Base-by-base conservation (phyloP, 495 filamentous ascomycete genomes). In the Neurospora terricola region DNA sequence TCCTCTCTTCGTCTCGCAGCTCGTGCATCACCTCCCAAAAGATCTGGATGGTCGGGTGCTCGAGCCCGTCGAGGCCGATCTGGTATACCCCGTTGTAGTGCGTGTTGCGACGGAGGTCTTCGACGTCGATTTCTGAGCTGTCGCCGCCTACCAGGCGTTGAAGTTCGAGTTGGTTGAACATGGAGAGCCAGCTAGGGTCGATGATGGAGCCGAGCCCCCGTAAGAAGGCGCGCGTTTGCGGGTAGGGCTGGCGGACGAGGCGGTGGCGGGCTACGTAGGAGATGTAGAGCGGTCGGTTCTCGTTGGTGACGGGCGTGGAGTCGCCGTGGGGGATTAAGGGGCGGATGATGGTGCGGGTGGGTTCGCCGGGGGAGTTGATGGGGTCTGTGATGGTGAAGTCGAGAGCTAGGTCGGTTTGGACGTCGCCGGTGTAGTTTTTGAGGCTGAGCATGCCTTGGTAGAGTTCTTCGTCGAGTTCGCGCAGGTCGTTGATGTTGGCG, bases 121-220 rank as follows among this genome's bases (percentile, higher is more conserved):
- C 88, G 54, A 99, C 89, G 77, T 97, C 90, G 73, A 98, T 95
- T 59, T 93, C 90, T 21, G 90, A 90, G 34, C 87, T 88, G 76
- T 95, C 92, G 72, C 96, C 96, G 74, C 93, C 92, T 16, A 99
- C 90, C 10, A 99, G 88, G 0, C 93, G 96, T 80, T 99, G 96
- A 27, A 99, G 86, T 77, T 99, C 96, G 9, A 88, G 86, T 76
- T 98, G 96, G 80, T 99, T 99, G 85, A 99, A 99, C 96, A 99
- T 99, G 75, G 89, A 92, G 4, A 99, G 86, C 96, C 96, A 99
- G 4, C 87, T 87, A 0, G 95, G 95, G 72, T 94, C 90, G 74
- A 99, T 96, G 76, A 99, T 96, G 71, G 91, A 85, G 16, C 92
- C 88, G 5, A 99, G 87, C 1, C 96, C 96, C 69, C 88, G 87